phyloP scores from a whole-genome alignment of 2,329 filamentous ascomycete species.

The Cercospora canescens region DNA sequence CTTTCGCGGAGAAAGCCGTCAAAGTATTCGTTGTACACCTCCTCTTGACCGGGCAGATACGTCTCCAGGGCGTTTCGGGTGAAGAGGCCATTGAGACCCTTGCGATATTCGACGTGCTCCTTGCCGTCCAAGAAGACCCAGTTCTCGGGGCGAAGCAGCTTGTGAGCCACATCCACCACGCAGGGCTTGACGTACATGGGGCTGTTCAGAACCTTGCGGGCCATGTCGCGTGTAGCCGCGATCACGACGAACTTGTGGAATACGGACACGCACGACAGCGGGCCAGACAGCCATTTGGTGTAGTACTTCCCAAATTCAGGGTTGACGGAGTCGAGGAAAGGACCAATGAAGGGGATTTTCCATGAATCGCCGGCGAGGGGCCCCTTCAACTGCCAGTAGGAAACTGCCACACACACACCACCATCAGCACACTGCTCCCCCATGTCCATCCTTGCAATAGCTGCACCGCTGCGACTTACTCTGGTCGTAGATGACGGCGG shows the following conservation, averaged over 20 bases:
- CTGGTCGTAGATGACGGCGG: conserved; percentile 84
- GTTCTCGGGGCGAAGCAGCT: conserved; percentile 87
- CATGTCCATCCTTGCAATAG: not conserved
- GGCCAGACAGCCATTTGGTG: conserved; percentile 87
- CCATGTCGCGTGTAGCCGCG: conserved; percentile 90
- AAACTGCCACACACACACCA: conserved; percentile 36
- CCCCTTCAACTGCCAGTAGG: conserved; percentile 50
- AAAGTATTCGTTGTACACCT: conserved; percentile 87
- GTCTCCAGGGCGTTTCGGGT: conserved; percentile 82
- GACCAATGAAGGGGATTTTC: conserved; percentile 67
- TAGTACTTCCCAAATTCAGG: conserved; percentile 91
- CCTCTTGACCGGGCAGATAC: conserved; percentile 90
- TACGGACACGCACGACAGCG: conserved; percentile 93
- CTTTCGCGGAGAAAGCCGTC: conserved; percentile 75
- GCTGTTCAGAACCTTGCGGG: conserved; percentile 95
- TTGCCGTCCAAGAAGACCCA: conserved; percentile 98
- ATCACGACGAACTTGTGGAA: conserved; percentile 99
- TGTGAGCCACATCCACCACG: conserved; percentile 90
- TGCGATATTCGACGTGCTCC: conserved; percentile 93
- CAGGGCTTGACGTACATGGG: conserved; percentile 91
- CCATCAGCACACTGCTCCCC: not conserved
- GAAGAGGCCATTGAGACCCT: conserved; percentile 92
- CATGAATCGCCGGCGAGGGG: conserved; percentile 48
- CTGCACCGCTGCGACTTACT: conserved; percentile 57
- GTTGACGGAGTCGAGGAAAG: conserved; percentile 87